A percentile compares a stretch with the other conserved stretches of the same genome.
These are phyloP conservation scores for Fusarium zealandicum DNA, from an alignment of 2,329 filamentous ascomycete genomes.

Conservation along the genomic window DNA sequence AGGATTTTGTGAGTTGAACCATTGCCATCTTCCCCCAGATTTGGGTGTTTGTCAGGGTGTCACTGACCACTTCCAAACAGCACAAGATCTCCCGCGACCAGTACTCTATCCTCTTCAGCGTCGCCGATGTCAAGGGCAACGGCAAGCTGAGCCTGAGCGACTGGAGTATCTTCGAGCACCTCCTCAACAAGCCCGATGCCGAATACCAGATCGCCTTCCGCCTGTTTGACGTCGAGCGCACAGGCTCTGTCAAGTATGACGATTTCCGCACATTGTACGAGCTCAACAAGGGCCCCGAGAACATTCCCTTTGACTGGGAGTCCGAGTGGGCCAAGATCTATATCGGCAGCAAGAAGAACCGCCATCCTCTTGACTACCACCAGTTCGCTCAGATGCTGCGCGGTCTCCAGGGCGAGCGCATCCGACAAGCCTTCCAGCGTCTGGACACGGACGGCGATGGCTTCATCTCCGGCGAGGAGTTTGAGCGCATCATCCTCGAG, in stretches of 20 bases:
- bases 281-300: constrained; percentile 83
- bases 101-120: constrained; percentile 89
- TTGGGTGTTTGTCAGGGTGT: constrained; percentile 11
- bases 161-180: constrained; percentile 93
- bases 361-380: constrained; percentile 91
- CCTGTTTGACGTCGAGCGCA: constrained; percentile 87
- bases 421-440: constrained; percentile 91
- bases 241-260: constrained; percentile 87
- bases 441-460: constrained; percentile 93
- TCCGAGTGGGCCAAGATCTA: constrained; percentile 97
- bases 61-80: constrained; percentile 55
- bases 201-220: constrained; percentile 99
- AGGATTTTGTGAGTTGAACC: constrained; percentile 84
- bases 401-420: constrained; percentile 92
- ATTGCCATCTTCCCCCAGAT: constrained; percentile 4
- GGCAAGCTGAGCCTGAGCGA: constrained; percentile 82
- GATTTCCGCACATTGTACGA: constrained; percentile 87
- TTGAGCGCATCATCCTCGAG: constrained; percentile 94
- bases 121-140: constrained; percentile 80
- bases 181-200: constrained; percentile 91
- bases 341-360: constrained; percentile 84
- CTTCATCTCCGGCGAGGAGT: constrained; percentile 94
- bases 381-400: constrained; percentile 99
- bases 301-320: constrained; percentile 95
- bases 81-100: constrained; percentile 98